Evolutionary conservation across 129 eudicot species (phyloP).

Genomic region (Flaveria brownii): DNA sequence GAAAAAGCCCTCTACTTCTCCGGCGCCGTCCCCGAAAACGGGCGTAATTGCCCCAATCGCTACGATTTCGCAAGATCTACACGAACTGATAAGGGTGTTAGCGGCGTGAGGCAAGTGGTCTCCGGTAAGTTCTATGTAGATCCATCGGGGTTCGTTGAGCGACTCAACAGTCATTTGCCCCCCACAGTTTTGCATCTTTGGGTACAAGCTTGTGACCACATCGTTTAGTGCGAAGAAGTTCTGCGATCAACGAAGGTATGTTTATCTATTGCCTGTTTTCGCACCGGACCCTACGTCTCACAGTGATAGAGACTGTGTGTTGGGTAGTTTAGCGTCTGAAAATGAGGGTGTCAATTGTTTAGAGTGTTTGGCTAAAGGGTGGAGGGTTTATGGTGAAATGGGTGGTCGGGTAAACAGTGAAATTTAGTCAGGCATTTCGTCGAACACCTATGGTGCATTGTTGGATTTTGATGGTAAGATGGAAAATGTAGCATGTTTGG

Average conservation of each 20-base stretch:
- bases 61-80: slow-evolving; percentile 90
- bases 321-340: too few species aligned
- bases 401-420: too few species aligned
- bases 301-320: slow-evolving; percentile 65
- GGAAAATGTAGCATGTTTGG: slow-evolving; percentile 11
- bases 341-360: slow-evolving; percentile 34
- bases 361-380: slow-evolving; percentile 79
- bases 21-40: slow-evolving; percentile 79
- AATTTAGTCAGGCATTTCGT: slow-evolving; percentile 41
- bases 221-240: too few species aligned
- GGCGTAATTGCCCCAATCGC: slow-evolving; percentile 56
- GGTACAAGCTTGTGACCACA: too few species aligned
- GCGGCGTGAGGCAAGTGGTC: slow-evolving; percentile 94
- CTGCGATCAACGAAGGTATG: slow-evolving; percentile 86
- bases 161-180: slow-evolving; percentile 54
- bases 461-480: neutral
- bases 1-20: slow-evolving; percentile 64
- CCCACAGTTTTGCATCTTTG: slow-evolving; percentile 70
- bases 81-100: slow-evolving; percentile 93
- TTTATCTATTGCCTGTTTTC: slow-evolving; percentile 79
- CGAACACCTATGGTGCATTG: slow-evolving; percentile 39
- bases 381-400: slow-evolving; percentile 31
- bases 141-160: slow-evolving; percentile 74
- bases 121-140: slow-evolving; percentile 84
- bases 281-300: slow-evolving; percentile 65